Conservation (phyloP, 2,329 filamentous ascomycete species). For the Bisporella sp. region DNA sequence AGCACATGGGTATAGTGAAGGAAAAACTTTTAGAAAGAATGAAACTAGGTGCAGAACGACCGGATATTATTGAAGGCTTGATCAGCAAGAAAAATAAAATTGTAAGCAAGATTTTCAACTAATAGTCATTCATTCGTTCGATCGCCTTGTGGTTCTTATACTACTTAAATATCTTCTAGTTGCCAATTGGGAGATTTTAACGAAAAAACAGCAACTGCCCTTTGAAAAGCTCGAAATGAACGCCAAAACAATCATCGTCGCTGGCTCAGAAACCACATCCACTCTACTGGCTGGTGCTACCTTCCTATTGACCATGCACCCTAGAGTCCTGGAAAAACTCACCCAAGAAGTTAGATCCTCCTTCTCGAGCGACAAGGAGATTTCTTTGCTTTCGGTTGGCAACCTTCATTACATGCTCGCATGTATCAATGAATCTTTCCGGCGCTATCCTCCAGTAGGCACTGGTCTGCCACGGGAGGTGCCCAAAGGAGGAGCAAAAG, state of each 20-base stretch:
- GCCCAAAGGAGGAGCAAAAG: constrained; percentile 7
- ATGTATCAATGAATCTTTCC: constrained; percentile 31
- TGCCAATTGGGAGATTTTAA: too few species aligned
- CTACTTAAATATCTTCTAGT: too few species aligned
- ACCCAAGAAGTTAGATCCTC: constrained; percentile 33
- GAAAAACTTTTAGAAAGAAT: constrained; percentile 5
- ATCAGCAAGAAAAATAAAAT: too few species aligned
- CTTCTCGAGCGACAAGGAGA: constrained; percentile 26
- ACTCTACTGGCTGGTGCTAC: constrained; percentile 32
- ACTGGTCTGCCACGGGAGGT: constrained; percentile 8
- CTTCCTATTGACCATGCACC: constrained; percentile 15
- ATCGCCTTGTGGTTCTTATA: constrained; percentile 4
- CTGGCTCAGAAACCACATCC: constrained; percentile 33
- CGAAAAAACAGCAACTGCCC: constrained; percentile 12
- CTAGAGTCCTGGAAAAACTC: constrained; percentile 29
- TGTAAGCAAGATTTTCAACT: constrained; percentile 6
- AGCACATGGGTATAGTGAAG: constrained; percentile 14
- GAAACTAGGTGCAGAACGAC: constrained; percentile 10
- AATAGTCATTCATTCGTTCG: constrained; percentile 12
- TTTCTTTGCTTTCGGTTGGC: constrained; percentile 5
- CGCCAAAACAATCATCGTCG: constrained; percentile 23
- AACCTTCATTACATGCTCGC: constrained; percentile 28
- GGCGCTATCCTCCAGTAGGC: constrained; percentile 29
- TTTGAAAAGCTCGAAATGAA: constrained; percentile 10
- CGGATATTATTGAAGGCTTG: too few species aligned